Base-by-base conservation (phyloP, 371 early-diverging fungal species). In the Rhizopus arrhizus region DNA sequence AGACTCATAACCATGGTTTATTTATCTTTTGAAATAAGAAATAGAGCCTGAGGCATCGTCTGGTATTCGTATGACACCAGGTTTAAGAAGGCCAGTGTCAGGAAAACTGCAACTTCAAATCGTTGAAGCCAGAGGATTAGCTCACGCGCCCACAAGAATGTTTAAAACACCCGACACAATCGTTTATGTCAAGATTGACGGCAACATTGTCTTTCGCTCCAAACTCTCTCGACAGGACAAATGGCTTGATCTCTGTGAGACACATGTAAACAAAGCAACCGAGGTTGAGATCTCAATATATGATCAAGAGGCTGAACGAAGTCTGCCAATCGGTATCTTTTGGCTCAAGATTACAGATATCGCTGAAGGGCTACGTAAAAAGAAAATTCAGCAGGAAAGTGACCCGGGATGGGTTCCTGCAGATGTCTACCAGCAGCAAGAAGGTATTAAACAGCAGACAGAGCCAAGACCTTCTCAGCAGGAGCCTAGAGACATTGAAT, bases 251-350 rank as follows among this genome's bases (percentile, higher is more conserved):
- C 87, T 89, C 46, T 92, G 94, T 68, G 90, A 88, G 52, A 82
- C 95, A 34, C 81, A 86, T 55, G 90, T 95, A 47, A 91, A 93
- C 62, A 91, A 91, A 72, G 95, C 92, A 4, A 87, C 89, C 32
- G 97, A 97, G 64, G 85, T 96, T 3, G 99, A 98, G 69, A 77
- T 98, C 36, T 85, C 91, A 6, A 79, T 95, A 10, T 87, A 86
- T 59, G 94, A 94, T 60, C 79, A 86, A 58, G 80, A 83, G 36
- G 85, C 85, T 45, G 87, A 88, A 36, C 73, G 82, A 47, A 87
- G 80, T 58, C 75, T 86, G 15, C 86, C 92, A 33, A 84, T 91
- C 54, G 93, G 93, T 48, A 78, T 92, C 48, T 72, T 90, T 61
- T 95, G 93, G 92, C 72, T 93, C 55, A 91, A 91, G 61, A 85